Evolutionary conservation across 371 early-diverging fungal genomes (phyloP).

Genomic region (Circinella minor): DNA sequence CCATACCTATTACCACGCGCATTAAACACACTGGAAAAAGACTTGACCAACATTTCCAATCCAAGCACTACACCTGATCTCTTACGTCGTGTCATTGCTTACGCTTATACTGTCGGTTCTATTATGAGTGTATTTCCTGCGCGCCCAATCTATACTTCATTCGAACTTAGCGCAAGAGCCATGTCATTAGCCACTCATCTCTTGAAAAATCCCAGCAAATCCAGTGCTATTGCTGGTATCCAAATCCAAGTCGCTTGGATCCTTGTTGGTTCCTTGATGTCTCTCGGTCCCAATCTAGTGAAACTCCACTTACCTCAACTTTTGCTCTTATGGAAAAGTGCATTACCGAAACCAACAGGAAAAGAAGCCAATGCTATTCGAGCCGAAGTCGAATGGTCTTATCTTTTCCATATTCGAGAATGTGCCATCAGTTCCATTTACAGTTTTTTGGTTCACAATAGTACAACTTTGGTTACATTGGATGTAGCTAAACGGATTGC

Average conservation of each 20-base stretch:
- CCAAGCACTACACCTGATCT: conserved; percentile 52
- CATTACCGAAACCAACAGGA: conserved; percentile 65
- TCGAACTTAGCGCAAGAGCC: conserved; percentile 75
- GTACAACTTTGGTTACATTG: conserved; percentile 65
- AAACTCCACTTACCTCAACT: conserved; percentile 82
- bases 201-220: conserved; percentile 67
- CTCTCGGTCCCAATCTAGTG: conserved; percentile 82
- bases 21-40: conserved; percentile 63
- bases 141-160: conserved; percentile 75
- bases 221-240: conserved; percentile 60
- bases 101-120: conserved; percentile 71
- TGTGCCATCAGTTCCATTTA: conserved; percentile 75
- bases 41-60: conserved; percentile 51
- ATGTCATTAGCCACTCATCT: conserved; percentile 80
- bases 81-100: conserved; percentile 62
- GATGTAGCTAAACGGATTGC: conserved; percentile 86
- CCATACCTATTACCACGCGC: conserved; percentile 66
- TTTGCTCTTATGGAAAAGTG: conserved; percentile 73
- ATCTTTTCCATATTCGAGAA: conserved; percentile 69
- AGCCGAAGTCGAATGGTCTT: conserved; percentile 73
- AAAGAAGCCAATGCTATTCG: conserved; percentile 61
- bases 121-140: conserved; percentile 74
- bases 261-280: conserved; percentile 78
- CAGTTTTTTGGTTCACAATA: conserved; percentile 75
- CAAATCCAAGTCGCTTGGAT: conserved; percentile 84